Base-by-base conservation (phyloP, 73 alveolate species). In the Urostyla sp. region DNA sequence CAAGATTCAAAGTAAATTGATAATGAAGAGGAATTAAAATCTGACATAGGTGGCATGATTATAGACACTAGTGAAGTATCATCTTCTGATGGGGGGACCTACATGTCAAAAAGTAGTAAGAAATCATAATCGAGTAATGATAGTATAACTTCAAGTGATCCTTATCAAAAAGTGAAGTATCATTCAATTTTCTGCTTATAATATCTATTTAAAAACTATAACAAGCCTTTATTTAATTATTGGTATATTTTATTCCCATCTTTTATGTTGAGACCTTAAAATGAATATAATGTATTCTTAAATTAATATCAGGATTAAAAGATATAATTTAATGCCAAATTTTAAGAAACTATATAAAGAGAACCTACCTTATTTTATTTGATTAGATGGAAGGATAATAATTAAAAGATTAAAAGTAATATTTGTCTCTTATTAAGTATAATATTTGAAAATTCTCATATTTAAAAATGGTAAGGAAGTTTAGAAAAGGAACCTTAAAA, bases 21-120 rank as follows among this genome's bases (percentile, higher is more conserved):
- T 48, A 11, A 10, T 10, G 83, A 69, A 27, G 83, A 69, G 20
- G 83, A 48, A 35, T 35, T 48, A 3, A 45, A 69, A 31, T 67
- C 63, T 3, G 83, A 69, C 49, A 46, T 67, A 16, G 54, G 56
- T 23, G 48, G 83, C 53, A 46, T 69, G n/a, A 69, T 69, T 0
- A 69, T 69, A 13, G 83, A 69, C 49, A 69, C 83, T n/a, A 46
- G 72, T 10, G 83, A 69, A 5, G 49, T 69, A 55, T 69, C 83
- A 49, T 46, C 72, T 27, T 34, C 72, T 27, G 72, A 69, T 24
- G 69, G 83, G 8, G 83, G 69, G 3, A 4, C 21, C 31, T 4
- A 8, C 3, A 13, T 7, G 3, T 46, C 40, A 8, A 49, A 46
- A 7, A 52, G 48, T 27, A 46, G 31, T 6, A 31, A 20, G 11